Percentiles rank a stretch among this genome's conserved stretches.
Evolutionary conservation across 2,329 filamentous ascomycete species (phyloP).

Genomic region (Calonectria crousiana): DNA sequence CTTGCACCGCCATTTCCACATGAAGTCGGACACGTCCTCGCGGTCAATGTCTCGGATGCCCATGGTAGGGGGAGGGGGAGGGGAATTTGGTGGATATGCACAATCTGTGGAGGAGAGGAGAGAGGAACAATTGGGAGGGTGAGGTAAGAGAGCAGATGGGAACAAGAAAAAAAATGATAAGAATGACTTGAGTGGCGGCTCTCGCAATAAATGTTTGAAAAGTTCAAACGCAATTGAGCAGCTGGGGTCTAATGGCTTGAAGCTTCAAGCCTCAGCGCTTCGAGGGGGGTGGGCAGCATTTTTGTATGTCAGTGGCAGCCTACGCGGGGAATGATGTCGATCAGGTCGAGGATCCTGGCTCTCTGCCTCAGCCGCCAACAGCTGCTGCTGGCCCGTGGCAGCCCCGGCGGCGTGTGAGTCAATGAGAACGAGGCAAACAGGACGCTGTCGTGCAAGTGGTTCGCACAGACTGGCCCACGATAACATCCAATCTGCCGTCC

Average conservation of each 20-base stretch:
- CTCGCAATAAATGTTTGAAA: background rate
- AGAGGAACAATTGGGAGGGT: background rate
- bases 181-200: background rate
- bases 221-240: background rate
- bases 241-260: background rate
- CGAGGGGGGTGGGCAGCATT: slow-evolving; percentile 4
- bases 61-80: slow-evolving; percentile 21
- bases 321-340: slow-evolving; percentile 1
- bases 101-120: background rate
- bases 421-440: background rate
- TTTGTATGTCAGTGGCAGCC: background rate
- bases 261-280: background rate
- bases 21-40: slow-evolving; percentile 43
- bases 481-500: background rate
- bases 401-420: background rate
- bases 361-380: background rate
- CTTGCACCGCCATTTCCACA: slow-evolving; percentile 50
- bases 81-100: background rate
- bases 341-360: background rate
- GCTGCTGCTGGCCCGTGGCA: background rate
- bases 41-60: slow-evolving; percentile 29
- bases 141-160: background rate
- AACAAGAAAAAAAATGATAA: background rate
- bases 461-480: background rate
- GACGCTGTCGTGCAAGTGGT: background rate